Evolutionary conservation across 192 early-diverging fungal genomes (phyloP).

Genomic region (Entomortierella parvispora): DNA sequence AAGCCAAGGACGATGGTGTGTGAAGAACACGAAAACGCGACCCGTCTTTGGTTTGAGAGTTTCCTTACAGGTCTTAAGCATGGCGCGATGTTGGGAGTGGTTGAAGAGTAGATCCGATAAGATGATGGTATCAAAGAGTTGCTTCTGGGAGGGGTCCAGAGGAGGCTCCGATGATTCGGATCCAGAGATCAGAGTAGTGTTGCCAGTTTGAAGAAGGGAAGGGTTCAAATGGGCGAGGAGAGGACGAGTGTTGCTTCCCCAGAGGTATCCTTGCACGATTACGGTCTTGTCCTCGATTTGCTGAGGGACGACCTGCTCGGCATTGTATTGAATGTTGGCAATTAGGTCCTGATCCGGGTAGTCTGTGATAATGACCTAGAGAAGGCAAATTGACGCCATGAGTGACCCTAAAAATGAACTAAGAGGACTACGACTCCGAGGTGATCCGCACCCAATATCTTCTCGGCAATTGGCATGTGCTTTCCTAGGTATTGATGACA

Average conservation of each 20-base stretch:
- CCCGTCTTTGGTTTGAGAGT: slow-evolving; percentile 68
- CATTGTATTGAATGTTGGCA: slow-evolving; percentile 79
- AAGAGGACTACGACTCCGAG: background rate
- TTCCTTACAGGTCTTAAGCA: slow-evolving; percentile 76
- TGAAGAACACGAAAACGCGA: slow-evolving; percentile 81
- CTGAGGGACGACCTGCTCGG: slow-evolving; percentile 59
- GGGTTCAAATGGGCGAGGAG: slow-evolving; percentile 52
- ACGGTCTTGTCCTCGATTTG: slow-evolving; percentile 22
- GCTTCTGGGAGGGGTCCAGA: background rate
- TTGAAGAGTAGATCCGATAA: slow-evolving; percentile 90
- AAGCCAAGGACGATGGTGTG: slow-evolving; percentile 86
- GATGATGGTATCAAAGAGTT: slow-evolving; percentile 82
- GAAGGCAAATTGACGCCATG: background rate
- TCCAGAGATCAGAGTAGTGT: slow-evolving; percentile 4
- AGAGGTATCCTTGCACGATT: slow-evolving; percentile 70
- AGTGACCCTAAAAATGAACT: background rate
- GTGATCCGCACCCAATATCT: too few species aligned
- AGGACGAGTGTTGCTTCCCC: slow-evolving; percentile 67
- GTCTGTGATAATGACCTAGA: slow-evolving; percentile 73
- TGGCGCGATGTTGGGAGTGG: slow-evolving; percentile 83
- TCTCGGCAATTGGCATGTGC: slow-evolving; percentile 10
- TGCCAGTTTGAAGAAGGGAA: slow-evolving; percentile 1
- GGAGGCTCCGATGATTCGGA: slow-evolving; percentile 14
- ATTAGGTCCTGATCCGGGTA: slow-evolving; percentile 84
- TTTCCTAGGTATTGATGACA: too few species aligned